A percentile compares a stretch with the other conserved stretches of the same genome.
Conservation (phyloP, 2,329 filamentous ascomycete species). For the Pseudogymnoascus sp. region DNA sequence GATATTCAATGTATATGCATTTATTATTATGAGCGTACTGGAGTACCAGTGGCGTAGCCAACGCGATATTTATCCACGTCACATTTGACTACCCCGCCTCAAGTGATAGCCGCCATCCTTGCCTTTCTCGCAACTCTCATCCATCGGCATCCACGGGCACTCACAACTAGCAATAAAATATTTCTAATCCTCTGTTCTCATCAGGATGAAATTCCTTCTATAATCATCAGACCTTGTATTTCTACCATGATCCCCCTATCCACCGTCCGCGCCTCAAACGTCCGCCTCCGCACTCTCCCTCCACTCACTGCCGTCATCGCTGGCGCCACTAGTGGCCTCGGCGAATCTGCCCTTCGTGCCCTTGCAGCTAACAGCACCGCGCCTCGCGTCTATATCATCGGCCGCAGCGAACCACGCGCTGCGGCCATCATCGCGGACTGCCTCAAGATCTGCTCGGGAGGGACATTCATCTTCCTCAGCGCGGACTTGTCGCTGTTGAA, state of each 20-base stretch:
- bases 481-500: no score
- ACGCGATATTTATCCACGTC: neutral
- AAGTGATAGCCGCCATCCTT: neutral
- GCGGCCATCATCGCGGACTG: no score
- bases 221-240: neutral
- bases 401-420: no score
- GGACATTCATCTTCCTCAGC: no score
- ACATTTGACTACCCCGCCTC: neutral
- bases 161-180: neutral
- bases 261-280: conserved; percentile 11
- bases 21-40: neutral
- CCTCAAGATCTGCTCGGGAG: no score
- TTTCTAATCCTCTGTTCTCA: neutral
- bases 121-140: neutral
- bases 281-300: neutral
- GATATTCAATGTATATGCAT: neutral
- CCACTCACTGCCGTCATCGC: no score
- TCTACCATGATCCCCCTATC: conserved; percentile 10
- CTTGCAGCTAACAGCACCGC: no score
- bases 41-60: neutral
- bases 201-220: neutral
- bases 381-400: no score
- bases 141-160: neutral
- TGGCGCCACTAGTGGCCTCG: no score
- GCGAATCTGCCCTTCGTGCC: no score